These are phyloP conservation scores for Phyllosticta citrichinensis DNA, from an alignment of 2,329 filamentous ascomycete genomes.

Conservation along the genomic window DNA sequence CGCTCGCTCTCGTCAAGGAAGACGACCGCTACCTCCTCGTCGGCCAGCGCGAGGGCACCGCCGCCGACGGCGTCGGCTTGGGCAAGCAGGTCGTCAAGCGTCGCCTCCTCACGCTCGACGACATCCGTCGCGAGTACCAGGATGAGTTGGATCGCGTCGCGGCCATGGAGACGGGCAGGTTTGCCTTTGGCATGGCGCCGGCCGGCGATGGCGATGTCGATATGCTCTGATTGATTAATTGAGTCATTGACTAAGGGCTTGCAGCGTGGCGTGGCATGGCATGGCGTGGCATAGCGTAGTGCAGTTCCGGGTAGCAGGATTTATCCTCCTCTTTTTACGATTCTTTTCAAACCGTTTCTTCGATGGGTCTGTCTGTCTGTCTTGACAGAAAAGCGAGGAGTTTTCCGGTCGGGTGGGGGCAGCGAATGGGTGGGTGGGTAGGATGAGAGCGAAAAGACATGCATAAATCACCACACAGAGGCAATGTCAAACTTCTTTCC, in stretches of 20 bases:
- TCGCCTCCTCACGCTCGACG: constrained; percentile 73
- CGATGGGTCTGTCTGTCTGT: too few species aligned
- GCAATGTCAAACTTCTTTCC: too few species aligned
- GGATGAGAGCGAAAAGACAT: too few species aligned
- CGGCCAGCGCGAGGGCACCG: constrained; percentile 2
- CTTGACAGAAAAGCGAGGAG: too few species aligned
- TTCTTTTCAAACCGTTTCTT: too few species aligned
- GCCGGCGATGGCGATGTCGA: constrained; percentile 16
- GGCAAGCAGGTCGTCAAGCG: constrained; percentile 44
- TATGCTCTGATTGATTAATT: constrained; percentile 5
- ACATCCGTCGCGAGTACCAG: constrained; percentile 82
- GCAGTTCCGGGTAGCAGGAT: too few species aligned
- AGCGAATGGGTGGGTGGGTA: too few species aligned
- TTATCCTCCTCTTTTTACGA: too few species aligned
- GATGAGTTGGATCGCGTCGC: constrained; percentile 79
- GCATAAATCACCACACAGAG: too few species aligned
- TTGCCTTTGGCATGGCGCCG: constrained; percentile 53
- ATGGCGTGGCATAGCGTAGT: too few species aligned
- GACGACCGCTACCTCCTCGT: constrained; percentile 74
- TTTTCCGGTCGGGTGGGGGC: too few species aligned
- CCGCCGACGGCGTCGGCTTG: constrained; percentile 19
- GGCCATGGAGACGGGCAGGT: constrained; percentile 80
- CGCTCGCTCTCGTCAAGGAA: constrained; percentile 72
- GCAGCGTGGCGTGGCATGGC: too few species aligned
- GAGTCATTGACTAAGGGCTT: neutral